phyloP scores from a whole-genome alignment of 371 early-diverging fungal species.

The Saksenaea oblongispora region DNA sequence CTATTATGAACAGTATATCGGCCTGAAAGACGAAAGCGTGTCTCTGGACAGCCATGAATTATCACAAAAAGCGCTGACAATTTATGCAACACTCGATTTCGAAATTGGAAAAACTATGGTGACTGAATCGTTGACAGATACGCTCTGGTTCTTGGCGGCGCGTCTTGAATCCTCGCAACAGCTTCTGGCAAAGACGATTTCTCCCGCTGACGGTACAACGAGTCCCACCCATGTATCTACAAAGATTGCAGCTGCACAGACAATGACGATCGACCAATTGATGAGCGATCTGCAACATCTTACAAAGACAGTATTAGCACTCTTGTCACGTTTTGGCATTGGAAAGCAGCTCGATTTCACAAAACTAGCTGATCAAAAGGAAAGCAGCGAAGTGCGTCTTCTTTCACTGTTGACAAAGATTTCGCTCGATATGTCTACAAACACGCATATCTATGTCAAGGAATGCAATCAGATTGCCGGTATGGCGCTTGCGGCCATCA shows the following conservation, averaged over 20 bases:
- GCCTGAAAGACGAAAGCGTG: neutral
- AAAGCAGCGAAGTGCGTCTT: slow-evolving; percentile 17
- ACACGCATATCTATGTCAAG: slow-evolving; percentile 34
- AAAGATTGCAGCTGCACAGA: neutral
- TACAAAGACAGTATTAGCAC: slow-evolving; percentile 38
- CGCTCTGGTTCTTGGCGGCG: slow-evolving; percentile 22
- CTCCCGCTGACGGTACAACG: neutral
- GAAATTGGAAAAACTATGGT: slow-evolving; percentile 32
- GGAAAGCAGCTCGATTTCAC: slow-evolving; percentile 16
- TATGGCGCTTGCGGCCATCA: slow-evolving; percentile 45
- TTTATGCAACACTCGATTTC: slow-evolving; percentile 44
- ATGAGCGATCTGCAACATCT: slow-evolving; percentile 46
- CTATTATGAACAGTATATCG: slow-evolving; percentile 20
- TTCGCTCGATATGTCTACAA: slow-evolving; percentile 31
- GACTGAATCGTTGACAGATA: slow-evolving; percentile 12
- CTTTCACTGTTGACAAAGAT: slow-evolving; percentile 18
- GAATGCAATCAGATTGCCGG: slow-evolving; percentile 54
- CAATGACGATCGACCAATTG: slow-evolving; percentile 19
- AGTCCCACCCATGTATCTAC: neutral
- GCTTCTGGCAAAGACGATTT: slow-evolving; percentile 3
- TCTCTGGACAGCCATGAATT: slow-evolving; percentile 22
- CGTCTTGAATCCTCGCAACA: slow-evolving; percentile 14
- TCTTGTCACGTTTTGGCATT: slow-evolving; percentile 35
- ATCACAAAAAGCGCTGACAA: slow-evolving; percentile 41
- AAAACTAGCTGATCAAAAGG: slow-evolving; percentile 8